Evolutionary conservation across 805 yeast genomes (phyloP).

Genomic region (Tetrapisispora pingtungensis): DNA sequence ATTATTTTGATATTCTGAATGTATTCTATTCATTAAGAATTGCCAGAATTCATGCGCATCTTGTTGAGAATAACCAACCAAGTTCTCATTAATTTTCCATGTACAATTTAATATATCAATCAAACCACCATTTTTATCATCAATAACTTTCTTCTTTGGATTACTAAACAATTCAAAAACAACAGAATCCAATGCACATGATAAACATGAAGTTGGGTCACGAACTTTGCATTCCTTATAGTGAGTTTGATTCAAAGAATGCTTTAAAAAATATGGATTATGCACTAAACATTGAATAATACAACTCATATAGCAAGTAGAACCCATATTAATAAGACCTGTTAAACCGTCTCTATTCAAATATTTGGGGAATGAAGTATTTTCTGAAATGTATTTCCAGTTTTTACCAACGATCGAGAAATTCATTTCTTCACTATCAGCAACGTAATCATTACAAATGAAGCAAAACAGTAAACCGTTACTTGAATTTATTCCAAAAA

Average conservation of each 20-base stretch:
- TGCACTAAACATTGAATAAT: constrained; percentile 84
- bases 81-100: constrained; percentile 72
- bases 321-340: constrained; percentile 90
- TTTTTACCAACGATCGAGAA: constrained; percentile 16
- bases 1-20: constrained; percentile 30
- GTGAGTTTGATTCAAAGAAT: constrained; percentile 46
- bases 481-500: constrained; percentile 56
- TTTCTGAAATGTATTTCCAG: constrained; percentile 19
- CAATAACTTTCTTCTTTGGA: neutral
- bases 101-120: constrained; percentile 73
- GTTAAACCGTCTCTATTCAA: constrained; percentile 67
- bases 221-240: constrained; percentile 19
- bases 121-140: constrained; percentile 46
- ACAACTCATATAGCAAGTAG: constrained; percentile 94
- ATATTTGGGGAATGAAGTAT: constrained; percentile 19
- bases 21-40: constrained; percentile 77
- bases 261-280: constrained; percentile 75
- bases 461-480: constrained; percentile 70
- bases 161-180: constrained; percentile 61
- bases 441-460: constrained; percentile 63
- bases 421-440: constrained; percentile 40
- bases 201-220: constrained; percentile 43
- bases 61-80: constrained; percentile 95
- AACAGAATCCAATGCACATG: constrained; percentile 78
- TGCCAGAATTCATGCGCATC: constrained; percentile 99